Evolutionary conservation across 2,329 filamentous ascomycete species (phyloP), one percentile per base, ranked within the genome.

Genomic region (Alternaria viburni): DNA sequence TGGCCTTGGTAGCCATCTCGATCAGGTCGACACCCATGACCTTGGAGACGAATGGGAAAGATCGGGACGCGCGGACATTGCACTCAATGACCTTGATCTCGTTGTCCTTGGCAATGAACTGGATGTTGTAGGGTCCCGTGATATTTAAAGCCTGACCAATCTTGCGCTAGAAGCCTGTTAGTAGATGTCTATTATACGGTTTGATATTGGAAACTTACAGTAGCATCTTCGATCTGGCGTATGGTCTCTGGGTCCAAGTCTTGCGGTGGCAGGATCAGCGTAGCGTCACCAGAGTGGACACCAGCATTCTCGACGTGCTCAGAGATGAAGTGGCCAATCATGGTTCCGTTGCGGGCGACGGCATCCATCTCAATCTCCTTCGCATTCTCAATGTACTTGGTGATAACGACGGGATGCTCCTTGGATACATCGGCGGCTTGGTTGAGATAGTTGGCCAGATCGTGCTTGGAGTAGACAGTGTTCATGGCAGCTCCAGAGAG

Each of bases 291-390:
- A 67, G 96, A 99, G 83, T 99, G 96, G 10, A 99, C 96, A 85
- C 96, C 96, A 19, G 96, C 96, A 73, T 98, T 98, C 82, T 99
- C 96, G 45, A 99, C 96, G 80, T 99, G 96, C 85, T 99, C 96
- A 0, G 95, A 98, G 77, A 99, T 93, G 82, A 98, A 98, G 80
- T 98, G 96, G 12, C 95, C 93, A 61, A 97, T 89, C 82, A 98
- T 91, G 58, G 88, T 90, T 76, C 96, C 96, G 71, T 96, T 91
- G 74, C 90, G 91, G 57, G 95, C 96, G 47, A 99, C 96, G 44
- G 96, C 96, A 74, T 99, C 96, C 96, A 99, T 98, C 82, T 99
- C 96, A 68, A 99, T 98, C 81, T 99, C 96, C 86, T 99, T 98
- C 69, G 96, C 96, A 71, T 97, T 96, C 85, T 99, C 96, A 70